Conservation (phyloP, 2,329 filamentous ascomycete genomes). For the Paraphaeosphaeria minitans region DNA sequence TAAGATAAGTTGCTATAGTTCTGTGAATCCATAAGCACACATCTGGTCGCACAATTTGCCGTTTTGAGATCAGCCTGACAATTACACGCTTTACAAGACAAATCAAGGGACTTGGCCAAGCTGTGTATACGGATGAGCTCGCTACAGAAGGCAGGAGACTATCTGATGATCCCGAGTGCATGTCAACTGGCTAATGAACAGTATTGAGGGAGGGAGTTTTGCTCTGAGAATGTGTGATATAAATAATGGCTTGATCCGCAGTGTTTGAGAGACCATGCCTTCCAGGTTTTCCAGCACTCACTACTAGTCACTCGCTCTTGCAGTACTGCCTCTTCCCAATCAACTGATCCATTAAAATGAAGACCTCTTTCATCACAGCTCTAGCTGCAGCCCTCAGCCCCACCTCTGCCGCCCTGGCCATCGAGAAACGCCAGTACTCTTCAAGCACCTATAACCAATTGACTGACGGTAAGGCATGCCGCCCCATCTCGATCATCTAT, state of each 20-base stretch:
- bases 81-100: neutral
- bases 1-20: neutral
- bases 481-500: slow-evolving; percentile 46
- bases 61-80: neutral
- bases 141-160: neutral
- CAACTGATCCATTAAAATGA: neutral
- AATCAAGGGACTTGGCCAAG: neutral
- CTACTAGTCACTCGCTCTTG: neutral
- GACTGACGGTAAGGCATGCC: neutral
- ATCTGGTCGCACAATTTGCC: neutral
- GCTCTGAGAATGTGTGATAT: neutral
- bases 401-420: neutral
- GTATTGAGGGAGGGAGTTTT: neutral
- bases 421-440: neutral
- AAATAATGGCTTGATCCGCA: neutral
- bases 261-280: neutral
- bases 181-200: neutral
- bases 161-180: neutral
- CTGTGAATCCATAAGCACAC: neutral
- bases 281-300: neutral
- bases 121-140: neutral
- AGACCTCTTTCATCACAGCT: neutral
- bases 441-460: neutral
- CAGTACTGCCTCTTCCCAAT: neutral
- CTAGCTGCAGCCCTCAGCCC: neutral